Conservation (phyloP, 148 eudicot species). For the Drosera capensis region DNA sequence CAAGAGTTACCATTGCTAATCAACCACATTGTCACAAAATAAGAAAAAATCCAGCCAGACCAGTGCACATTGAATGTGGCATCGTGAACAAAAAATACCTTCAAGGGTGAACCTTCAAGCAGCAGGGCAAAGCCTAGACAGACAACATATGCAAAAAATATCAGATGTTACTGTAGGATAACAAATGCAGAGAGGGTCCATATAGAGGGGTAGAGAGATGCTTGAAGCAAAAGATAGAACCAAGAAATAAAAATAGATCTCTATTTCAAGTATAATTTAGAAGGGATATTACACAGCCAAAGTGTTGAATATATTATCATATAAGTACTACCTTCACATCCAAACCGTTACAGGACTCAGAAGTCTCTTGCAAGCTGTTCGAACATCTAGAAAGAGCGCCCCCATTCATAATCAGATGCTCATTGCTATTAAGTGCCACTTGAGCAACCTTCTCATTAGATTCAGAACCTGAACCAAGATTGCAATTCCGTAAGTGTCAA, state of each 20-base stretch:
- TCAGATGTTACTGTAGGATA: neutral
- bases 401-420: conserved; percentile 21
- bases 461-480: conserved; percentile 12
- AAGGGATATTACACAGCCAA: neutral
- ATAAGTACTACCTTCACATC: conserved; percentile 34
- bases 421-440: conserved; percentile 2
- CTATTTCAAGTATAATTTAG: neutral
- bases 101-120: conserved; percentile 37
- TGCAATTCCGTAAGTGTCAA: neutral
- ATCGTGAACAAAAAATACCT: too few relatives aligned
- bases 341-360: conserved; percentile 6
- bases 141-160: neutral
- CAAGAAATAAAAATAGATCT: neutral
- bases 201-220: neutral
- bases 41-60: neutral
- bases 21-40: too few relatives aligned
- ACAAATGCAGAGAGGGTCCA: neutral
- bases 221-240: neutral
- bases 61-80: too few relatives aligned
- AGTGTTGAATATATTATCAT: neutral
- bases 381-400: conserved; percentile 5
- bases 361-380: conserved; percentile 12
- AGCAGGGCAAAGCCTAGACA: conserved; percentile 46
- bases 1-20: neutral
- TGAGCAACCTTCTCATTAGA: conserved; percentile 7